Percentiles rank a stretch among this genome's conserved stretches.
Evolutionary conservation across 768 basidiomycete genomes (phyloP).

Genomic region (Cubamyces lactineus): DNA sequence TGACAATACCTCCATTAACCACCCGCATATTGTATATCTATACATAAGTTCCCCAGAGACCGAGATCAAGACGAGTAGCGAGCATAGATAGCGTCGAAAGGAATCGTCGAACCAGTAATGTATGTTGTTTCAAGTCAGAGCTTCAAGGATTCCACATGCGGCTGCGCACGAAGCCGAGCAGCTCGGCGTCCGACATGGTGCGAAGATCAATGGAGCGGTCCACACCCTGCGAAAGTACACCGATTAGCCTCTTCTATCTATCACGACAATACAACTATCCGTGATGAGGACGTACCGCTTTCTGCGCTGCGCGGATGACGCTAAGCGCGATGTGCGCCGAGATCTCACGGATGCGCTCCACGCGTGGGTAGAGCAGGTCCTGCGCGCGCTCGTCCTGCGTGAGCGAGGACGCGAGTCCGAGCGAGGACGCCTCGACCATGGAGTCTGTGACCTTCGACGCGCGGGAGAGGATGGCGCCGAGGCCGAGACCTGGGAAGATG

Average conservation of each 20-base stretch:
- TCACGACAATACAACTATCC: background rate
- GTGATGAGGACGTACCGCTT: conserved; percentile 51
- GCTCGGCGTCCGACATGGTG: conserved; percentile 54
- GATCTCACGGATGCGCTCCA: conserved; percentile 87
- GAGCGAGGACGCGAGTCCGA: conserved; percentile 77
- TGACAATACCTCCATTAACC: background rate
- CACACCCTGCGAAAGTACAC: conserved; percentile 25
- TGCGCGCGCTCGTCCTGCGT: conserved; percentile 65
- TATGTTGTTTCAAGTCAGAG: background rate
- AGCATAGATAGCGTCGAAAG: background rate
- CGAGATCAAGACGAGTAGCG: background rate
- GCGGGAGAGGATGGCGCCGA: conserved; percentile 74
- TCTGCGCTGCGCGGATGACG: conserved; percentile 83
- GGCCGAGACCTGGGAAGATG: conserved; percentile 80
- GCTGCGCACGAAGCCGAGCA: conserved; percentile 54
- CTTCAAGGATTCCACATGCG: conserved; percentile 75
- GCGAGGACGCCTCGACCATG: conserved; percentile 88
- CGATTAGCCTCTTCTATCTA: conserved; percentile 10
- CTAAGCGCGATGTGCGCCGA: conserved; percentile 70
- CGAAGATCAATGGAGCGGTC: conserved; percentile 48
- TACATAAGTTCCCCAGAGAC: background rate
- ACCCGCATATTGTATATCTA: background rate
- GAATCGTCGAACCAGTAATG: background rate
- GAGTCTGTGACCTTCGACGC: conserved; percentile 73
- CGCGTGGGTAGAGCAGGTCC: conserved; percentile 80